Evolutionary conservation across 495 filamentous ascomycete genomes (phyloP), one percentile per base, ranked within the genome.

Genomic region (Ramalina intermedia): DNA sequence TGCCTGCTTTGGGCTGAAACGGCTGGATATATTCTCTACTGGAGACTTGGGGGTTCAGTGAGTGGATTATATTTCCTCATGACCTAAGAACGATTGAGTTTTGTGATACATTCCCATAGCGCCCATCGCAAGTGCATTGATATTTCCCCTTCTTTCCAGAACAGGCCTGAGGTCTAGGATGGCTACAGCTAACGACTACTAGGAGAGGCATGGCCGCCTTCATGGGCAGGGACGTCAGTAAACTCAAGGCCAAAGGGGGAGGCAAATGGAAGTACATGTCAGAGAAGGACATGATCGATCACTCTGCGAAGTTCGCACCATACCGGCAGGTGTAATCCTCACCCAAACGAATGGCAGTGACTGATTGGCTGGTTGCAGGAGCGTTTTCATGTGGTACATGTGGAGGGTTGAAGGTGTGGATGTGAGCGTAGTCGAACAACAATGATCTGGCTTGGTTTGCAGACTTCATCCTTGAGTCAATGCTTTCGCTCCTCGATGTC

Each of bases 251-350:
- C 12, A 87, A 87, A 56, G 82, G 81, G 20, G 73, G 75, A 50
- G 85, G 86, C 47, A 96, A 96, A 70, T 95, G 85, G 79, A 96
- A 96, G 70, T 98, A 95, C 60, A 91, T 96, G 86, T 71, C 73
- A 12, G 91, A 98, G 64, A 74, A 76, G 48, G 91, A 98, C 55
- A 96, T 98, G 91, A 61, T 83, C 55, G 81, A 89, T 55, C 65
- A 82, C 46, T 79, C 85, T 3, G 85, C 82, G 9, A 78, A 75
- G 60, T 98, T 94, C 59, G 71, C 75, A 29, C 89, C 89, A 3
- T 96, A 88, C 63, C 75, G 87, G 81, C 74, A 63, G 69, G 67
- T 76, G 63, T 60, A 51, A n/a, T 20, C 21, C 29, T 43, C 49
- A 11, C n/a, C 39, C 45, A 23, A 18, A 20, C 24, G 42, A 37